A percentile compares a stretch with the other conserved stretches of the same genome.
Evolutionary conservation across 1,139 yeast species (phyloP).

Genomic region (Nakaseomyces uthaithaninus): DNA sequence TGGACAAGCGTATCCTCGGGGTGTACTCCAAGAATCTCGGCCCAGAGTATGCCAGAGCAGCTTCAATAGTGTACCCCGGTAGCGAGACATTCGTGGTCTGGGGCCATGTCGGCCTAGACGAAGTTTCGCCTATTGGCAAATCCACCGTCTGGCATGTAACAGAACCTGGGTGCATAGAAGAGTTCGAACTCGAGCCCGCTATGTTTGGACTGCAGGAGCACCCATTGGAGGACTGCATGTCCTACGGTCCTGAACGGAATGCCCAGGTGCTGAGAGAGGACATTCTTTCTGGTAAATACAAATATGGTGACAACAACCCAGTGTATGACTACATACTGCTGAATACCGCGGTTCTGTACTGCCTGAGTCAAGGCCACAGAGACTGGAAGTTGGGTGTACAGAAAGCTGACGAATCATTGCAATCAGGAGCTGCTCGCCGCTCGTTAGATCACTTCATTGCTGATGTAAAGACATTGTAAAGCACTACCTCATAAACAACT

Average conservation of each 20-base stretch:
- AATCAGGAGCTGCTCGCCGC: slow-evolving; percentile 53
- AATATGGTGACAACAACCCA: slow-evolving; percentile 49
- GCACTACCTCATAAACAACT: too few species aligned
- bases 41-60: slow-evolving; percentile 75
- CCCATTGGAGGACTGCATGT: slow-evolving; percentile 53
- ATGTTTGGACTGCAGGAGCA: slow-evolving; percentile 82
- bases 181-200: slow-evolving; percentile 44
- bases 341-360: slow-evolving; percentile 82
- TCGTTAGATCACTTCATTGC: slow-evolving; percentile 52
- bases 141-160: slow-evolving; percentile 65
- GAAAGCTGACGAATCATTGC: slow-evolving; percentile 61
- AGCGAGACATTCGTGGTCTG: slow-evolving; percentile 72
- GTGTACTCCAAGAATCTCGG: slow-evolving; percentile 78
- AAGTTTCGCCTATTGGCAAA: slow-evolving; percentile 79
- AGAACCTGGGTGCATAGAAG: slow-evolving; percentile 24
- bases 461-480: slow-evolving; percentile 7
- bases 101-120: slow-evolving; percentile 88
- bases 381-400: slow-evolving; percentile 73
- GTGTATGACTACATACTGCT: slow-evolving; percentile 77
- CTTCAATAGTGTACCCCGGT: slow-evolving; percentile 36
- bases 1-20: slow-evolving; percentile 76
- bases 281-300: slow-evolving; percentile 44
- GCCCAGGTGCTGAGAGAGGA: slow-evolving; percentile 50
- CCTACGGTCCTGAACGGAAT: slow-evolving; percentile 83
- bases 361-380: slow-evolving; percentile 58